Conservation (phyloP, 2,329 filamentous ascomycete genomes). For the Pleomassaria siparia region DNA sequence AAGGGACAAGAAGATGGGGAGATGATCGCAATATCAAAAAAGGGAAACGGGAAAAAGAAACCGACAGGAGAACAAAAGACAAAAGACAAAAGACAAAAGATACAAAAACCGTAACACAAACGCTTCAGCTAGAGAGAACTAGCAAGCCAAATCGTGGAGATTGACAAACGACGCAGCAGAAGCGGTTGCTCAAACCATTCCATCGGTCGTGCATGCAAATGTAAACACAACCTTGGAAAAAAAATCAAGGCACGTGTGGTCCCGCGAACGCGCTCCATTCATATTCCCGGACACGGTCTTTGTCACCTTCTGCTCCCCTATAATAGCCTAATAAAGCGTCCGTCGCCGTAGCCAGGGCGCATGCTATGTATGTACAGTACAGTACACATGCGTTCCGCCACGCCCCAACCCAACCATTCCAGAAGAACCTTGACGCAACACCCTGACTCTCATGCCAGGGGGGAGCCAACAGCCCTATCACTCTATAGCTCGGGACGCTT, state of each 20-base stretch:
- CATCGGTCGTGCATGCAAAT: constrained; percentile 1
- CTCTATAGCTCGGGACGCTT: neutral
- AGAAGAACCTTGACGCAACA: neutral
- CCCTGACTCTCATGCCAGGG: constrained; percentile 3
- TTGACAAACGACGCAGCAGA: neutral
- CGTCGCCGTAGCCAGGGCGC: too few relatives aligned
- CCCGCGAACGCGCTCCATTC: constrained; percentile 1
- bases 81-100: neutral
- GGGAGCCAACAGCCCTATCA: constrained; percentile 1
- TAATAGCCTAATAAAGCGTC: too few relatives aligned
- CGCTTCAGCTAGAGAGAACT: too few relatives aligned
- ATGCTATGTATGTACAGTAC: too few relatives aligned
- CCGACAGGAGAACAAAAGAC: neutral
- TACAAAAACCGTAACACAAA: too few relatives aligned
- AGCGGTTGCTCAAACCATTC: constrained; percentile 1
- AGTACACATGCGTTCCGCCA: neutral
- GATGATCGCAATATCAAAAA: neutral
- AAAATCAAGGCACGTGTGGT: neutral
- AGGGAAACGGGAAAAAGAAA: neutral
- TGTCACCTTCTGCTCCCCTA: too few relatives aligned
- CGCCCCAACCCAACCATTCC: neutral
- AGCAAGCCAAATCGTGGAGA: too few relatives aligned
- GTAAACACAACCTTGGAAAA: neutral
- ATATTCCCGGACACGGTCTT: constrained; percentile 1
- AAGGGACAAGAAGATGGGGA: neutral